A percentile compares a stretch with the other conserved stretches of the same genome.
Conservation (phyloP, 73 alveolate genomes). For the Blepharisma japonicum region DNA sequence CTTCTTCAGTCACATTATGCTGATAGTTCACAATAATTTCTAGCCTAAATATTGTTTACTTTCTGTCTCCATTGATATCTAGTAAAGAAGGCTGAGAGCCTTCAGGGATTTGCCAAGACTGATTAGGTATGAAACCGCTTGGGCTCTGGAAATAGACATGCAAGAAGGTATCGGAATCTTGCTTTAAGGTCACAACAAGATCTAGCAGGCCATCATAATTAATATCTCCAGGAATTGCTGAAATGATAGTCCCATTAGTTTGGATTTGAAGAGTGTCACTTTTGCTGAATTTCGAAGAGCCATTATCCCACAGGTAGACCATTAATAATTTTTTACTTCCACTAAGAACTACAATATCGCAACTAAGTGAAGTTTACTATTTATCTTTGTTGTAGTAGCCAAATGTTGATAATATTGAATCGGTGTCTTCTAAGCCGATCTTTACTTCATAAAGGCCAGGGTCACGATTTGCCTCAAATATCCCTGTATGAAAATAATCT, state of each 20-base stretch:
- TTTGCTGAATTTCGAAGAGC: background rate
- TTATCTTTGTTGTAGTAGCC: slow-evolving; percentile 27
- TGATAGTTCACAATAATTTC: too few relatives aligned
- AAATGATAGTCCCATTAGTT: background rate
- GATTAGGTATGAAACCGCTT: background rate
- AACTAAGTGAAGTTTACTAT: slow-evolving; percentile 6
- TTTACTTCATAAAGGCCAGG: slow-evolving; percentile 25
- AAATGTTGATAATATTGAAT: background rate
- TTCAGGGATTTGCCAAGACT: background rate
- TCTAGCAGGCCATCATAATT: slow-evolving; percentile 11
- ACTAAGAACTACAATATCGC: background rate
- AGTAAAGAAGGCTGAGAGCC: background rate
- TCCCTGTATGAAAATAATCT: slow-evolving; percentile 1
- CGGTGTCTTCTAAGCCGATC: slow-evolving; percentile 6
- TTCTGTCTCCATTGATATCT: slow-evolving; percentile 10
- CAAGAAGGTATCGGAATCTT: background rate
- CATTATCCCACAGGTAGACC: slow-evolving; percentile 12
- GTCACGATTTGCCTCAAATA: slow-evolving; percentile 10
- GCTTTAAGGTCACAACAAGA: background rate
- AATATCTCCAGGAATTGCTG: slow-evolving; percentile 9
- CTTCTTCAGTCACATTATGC: too few relatives aligned
- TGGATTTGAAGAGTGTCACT: background rate
- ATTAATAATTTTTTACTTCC: background rate
- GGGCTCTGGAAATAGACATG: background rate
- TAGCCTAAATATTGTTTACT: too few relatives aligned